Percentiles rank a stretch among this genome's conserved stretches.
Evolutionary conservation across 2,329 filamentous ascomycete genomes (phyloP).

Genomic region (Onygena corvina): DNA sequence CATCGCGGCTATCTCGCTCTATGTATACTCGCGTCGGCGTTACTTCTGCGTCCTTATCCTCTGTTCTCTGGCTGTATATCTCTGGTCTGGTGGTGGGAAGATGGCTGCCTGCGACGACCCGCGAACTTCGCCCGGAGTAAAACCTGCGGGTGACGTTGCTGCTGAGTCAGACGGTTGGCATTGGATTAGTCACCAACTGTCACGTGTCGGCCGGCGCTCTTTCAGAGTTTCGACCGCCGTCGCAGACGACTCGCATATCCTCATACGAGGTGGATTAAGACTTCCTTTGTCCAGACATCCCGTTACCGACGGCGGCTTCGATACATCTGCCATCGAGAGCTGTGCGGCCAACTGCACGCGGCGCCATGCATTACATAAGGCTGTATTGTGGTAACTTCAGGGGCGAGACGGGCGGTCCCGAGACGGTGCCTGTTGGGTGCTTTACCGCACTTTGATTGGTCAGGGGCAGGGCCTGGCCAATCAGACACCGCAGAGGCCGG

Average conservation of each 20-base stretch:
- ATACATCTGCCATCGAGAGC: too few relatives aligned
- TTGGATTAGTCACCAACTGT: too few relatives aligned
- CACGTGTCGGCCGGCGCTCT: too few relatives aligned
- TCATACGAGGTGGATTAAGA: too few relatives aligned
- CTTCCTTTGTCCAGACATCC: too few relatives aligned
- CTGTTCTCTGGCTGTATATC: not conserved
- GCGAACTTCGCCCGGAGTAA: not conserved
- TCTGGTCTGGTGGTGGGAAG: not conserved
- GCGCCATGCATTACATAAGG: too few relatives aligned
- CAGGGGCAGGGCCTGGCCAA: not conserved
- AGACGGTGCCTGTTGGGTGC: not conserved
- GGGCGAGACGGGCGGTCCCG: slow-evolving; percentile 2
- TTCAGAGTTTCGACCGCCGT: too few relatives aligned
- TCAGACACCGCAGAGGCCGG: not conserved
- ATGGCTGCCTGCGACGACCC: slow-evolving; percentile 1
- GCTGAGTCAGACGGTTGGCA: not conserved
- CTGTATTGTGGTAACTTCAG: not conserved
- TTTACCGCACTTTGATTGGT: not conserved
- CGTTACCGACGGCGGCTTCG: too few relatives aligned
- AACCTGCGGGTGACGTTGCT: slow-evolving; percentile 3
- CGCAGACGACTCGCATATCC: too few relatives aligned
- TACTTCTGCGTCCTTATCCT: not conserved
- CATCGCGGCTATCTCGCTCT: slow-evolving; percentile 28
- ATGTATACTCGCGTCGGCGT: not conserved
- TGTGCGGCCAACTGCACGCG: too few relatives aligned